Evolutionary conservation across 495 filamentous ascomycete species (phyloP), one percentile per base, ranked within the genome.

Genomic region (Tuber indicum): DNA sequence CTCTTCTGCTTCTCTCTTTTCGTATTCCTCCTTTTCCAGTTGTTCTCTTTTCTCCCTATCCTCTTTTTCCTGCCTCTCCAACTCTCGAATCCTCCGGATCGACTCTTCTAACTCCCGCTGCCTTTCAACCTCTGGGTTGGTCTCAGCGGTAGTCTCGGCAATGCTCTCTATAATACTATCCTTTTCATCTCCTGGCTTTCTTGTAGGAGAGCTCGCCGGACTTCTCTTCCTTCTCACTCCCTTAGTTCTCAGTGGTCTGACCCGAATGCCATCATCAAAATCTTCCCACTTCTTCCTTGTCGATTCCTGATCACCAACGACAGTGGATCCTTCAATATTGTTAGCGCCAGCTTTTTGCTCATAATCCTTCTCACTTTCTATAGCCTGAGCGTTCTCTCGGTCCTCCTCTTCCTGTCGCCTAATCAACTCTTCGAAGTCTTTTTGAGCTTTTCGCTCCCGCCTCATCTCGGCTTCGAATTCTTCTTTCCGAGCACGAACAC

Each of bases 391-490:
- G 62, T 81, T 73, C 43, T 77, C 78, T 23, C 72, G 74, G 49
- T 75, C 78, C 26, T 80, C 81, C 21, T 72, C 81, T 44, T 82
- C 81, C 41, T 82, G 81, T 44, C 78, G 70, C 69, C 79, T 76
- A 32, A 82, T 74, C 69, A 80, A 46, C 46, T 66, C 73, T 26
- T 80, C 81, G 19, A 82, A 82, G 52, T 79, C 78, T 23, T 77
- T 78, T 3, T 75, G 39, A 16, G 78, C 78, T 70, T 77, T 77
- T n/a, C 72, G 77, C 44, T 82, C 81, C 66, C 74, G 75, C 45
- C 41, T 77, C 77, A 80, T 70, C 41, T 83, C 78, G 32, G 81
- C 81, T 44, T 83, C 81, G 43, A 83, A 83, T 66, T 82, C 81
- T 46, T 83, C 81, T 58, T 75, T 83, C 42, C 81, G 81, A 73